Percentiles rank a stretch among this genome's conserved stretches.
Evolutionary conservation across 768 basidiomycete species (phyloP).

Genomic region (Lanmaoa pseudosensibilis): DNA sequence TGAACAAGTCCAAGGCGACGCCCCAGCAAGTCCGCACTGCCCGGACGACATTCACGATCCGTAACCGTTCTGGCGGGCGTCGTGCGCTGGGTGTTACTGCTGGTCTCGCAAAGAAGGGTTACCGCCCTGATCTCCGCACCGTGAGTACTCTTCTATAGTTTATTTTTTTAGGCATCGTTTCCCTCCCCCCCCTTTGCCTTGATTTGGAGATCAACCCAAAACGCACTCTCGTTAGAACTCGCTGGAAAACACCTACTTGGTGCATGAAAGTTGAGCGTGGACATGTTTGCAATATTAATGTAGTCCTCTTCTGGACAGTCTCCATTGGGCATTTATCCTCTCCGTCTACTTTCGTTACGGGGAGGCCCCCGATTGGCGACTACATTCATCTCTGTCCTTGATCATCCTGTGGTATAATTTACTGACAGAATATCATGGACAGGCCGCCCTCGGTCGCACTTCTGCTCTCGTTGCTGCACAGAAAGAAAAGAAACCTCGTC

Average conservation of each 20-base stretch:
- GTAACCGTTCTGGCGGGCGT: slow-evolving; percentile 68
- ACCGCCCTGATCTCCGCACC: slow-evolving; percentile 74
- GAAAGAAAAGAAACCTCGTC: slow-evolving; percentile 66
- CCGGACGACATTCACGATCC: slow-evolving; percentile 51
- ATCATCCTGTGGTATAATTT: slow-evolving; percentile 49
- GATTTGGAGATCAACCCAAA: slow-evolving; percentile 8
- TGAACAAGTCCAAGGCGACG: slow-evolving; percentile 64
- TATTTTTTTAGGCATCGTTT: not conserved
- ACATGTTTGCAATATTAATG: slow-evolving; percentile 82
- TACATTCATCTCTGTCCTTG: slow-evolving; percentile 17
- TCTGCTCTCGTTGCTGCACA: slow-evolving; percentile 71
- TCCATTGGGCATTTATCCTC: slow-evolving; percentile 22
- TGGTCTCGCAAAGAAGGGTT: slow-evolving; percentile 59
- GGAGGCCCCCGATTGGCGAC: slow-evolving; percentile 35
- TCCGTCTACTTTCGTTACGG: slow-evolving; percentile 25
- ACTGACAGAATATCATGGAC: slow-evolving; percentile 22
- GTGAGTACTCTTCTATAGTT: slow-evolving; percentile 47
- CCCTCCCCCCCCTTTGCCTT: not conserved
- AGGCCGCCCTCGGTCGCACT: slow-evolving; percentile 77
- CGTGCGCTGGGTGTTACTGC: slow-evolving; percentile 68
- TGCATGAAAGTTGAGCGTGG: slow-evolving; percentile 88
- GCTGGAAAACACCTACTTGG: slow-evolving; percentile 61
- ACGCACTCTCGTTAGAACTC: slow-evolving; percentile 93
- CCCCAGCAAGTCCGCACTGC: slow-evolving; percentile 50
- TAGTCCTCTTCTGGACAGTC: slow-evolving; percentile 24